Percentiles rank a stretch among this genome's conserved stretches.
Evolutionary conservation across 225 moss, liverwort and hornwort genomes (phyloP).

Genomic region (Bryum argenteum): DNA sequence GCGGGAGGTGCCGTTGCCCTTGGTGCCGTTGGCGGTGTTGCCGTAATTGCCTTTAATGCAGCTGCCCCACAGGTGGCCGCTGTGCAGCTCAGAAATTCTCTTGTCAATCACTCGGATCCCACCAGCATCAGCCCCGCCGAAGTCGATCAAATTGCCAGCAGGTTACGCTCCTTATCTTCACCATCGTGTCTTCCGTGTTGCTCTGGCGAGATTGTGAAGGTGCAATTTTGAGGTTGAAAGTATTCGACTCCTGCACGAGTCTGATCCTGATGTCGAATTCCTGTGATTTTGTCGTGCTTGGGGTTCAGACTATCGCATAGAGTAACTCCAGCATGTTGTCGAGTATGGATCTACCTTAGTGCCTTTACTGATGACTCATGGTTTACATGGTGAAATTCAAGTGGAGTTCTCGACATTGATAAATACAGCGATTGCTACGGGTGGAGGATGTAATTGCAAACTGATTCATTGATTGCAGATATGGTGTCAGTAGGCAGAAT

Average conservation of each 20-base stretch:
- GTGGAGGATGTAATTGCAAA: slow-evolving; percentile 14
- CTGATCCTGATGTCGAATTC: neutral
- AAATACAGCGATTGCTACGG: neutral
- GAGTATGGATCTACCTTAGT: neutral
- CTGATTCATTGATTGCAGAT: slow-evolving; percentile 51
- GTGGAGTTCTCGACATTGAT: too few species aligned
- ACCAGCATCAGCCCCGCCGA: slow-evolving; percentile 57
- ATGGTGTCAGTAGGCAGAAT: slow-evolving; percentile 85
- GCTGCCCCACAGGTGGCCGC: slow-evolving; percentile 85
- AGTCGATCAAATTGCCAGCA: slow-evolving; percentile 69
- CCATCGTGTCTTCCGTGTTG: neutral
- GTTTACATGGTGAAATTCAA: too few species aligned
- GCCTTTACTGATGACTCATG: neutral
- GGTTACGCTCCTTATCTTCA: slow-evolving; percentile 35
- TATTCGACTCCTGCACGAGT: neutral
- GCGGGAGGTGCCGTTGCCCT: slow-evolving; percentile 85
- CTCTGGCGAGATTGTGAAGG: neutral
- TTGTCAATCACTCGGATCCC: slow-evolving; percentile 80
- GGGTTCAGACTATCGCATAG: neutral
- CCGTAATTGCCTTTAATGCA: slow-evolving; percentile 79
- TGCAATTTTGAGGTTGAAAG: too few species aligned
- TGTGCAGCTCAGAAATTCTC: slow-evolving; percentile 74
- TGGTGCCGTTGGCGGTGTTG: slow-evolving; percentile 69
- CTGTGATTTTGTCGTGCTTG: neutral
- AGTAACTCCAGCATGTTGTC: neutral